Conservation (phyloP, 305 asterid genomes). For the Fraxinus greggii region DNA sequence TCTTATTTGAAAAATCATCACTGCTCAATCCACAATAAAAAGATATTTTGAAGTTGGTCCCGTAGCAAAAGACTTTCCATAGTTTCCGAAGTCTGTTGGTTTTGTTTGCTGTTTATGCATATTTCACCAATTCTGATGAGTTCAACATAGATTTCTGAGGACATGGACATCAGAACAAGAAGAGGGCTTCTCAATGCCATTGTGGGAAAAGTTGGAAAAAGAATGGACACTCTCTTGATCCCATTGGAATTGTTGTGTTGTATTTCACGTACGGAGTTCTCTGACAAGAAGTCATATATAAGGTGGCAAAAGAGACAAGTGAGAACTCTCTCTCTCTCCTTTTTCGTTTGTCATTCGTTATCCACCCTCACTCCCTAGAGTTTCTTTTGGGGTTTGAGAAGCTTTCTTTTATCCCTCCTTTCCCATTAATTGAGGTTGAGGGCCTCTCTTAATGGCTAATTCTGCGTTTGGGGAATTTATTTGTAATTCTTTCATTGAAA, state of each 20-base stretch:
- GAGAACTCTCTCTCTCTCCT: constrained; percentile 39
- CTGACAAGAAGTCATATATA: constrained; percentile 92
- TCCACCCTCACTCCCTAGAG: constrained; percentile 5
- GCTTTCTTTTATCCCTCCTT: constrained; percentile 14
- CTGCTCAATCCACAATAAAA: neutral
- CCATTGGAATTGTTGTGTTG: constrained; percentile 91
- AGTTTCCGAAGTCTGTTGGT: constrained; percentile 6
- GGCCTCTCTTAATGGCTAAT: neutral
- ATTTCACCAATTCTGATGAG: constrained; percentile 25
- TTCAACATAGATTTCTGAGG: constrained; percentile 77
- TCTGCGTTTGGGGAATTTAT: constrained; percentile 16
- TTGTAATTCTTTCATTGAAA: constrained; percentile 17
- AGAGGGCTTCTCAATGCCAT: constrained; percentile 89
- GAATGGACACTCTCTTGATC: constrained; percentile 90
- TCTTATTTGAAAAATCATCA: constrained; percentile 14
- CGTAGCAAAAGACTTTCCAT: constrained; percentile 11
- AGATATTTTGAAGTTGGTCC: neutral
- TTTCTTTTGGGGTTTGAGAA: constrained; percentile 12
- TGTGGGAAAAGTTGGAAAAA: constrained; percentile 95
- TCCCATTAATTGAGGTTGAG: constrained; percentile 16
- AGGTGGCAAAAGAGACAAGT: constrained; percentile 99
- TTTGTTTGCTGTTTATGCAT: constrained; percentile 16
- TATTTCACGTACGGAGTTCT: constrained; percentile 88
- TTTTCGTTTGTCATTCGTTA: neutral
- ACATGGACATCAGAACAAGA: constrained; percentile 86